Conservation (phyloP, 495 filamentous ascomycete species). For the Zalerion maritima region DNA sequence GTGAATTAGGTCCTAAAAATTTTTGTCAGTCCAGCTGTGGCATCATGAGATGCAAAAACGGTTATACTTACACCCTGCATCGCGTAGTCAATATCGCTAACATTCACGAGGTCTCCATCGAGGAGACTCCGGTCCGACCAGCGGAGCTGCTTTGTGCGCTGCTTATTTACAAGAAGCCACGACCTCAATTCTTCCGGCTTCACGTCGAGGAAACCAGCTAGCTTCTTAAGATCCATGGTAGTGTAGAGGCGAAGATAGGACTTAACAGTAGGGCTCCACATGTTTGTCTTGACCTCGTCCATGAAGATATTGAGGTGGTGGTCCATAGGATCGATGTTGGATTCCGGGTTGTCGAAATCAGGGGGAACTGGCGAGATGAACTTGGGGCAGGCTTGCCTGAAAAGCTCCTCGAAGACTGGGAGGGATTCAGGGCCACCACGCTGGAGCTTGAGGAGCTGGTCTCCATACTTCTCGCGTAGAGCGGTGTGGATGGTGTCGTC, state of each 20-base stretch:
- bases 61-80: constrained; percentile 62
- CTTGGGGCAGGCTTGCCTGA: constrained; percentile 90
- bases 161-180: constrained; percentile 93
- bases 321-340: constrained; percentile 93
- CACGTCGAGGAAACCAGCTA: constrained; percentile 91
- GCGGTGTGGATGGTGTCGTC: constrained; percentile 99
- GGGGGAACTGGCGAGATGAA: constrained; percentile 97
- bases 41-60: constrained; percentile 1
- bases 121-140: constrained; percentile 83
- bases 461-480: constrained; percentile 94
- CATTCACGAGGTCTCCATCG: constrained; percentile 82
- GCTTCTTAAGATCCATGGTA: constrained; percentile 97
- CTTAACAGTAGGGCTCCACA: constrained; percentile 86
- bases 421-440: constrained; percentile 88
- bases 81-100: constrained; percentile 91
- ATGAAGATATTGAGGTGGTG: constrained; percentile 97
- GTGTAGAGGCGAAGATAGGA: constrained; percentile 98
- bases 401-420: constrained; percentile 92
- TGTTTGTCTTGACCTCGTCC: constrained; percentile 97
- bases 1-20: constrained; percentile 71
- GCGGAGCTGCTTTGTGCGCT: constrained; percentile 87
- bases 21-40: constrained; percentile 12
- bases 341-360: constrained; percentile 86
- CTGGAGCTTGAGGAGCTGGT: constrained; percentile 90
- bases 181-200: constrained; percentile 81